A percentile compares a stretch with the other conserved stretches of the same genome.
Conservation (phyloP, 495 filamentous ascomycete species). For the Penicillium maclennaniae region DNA sequence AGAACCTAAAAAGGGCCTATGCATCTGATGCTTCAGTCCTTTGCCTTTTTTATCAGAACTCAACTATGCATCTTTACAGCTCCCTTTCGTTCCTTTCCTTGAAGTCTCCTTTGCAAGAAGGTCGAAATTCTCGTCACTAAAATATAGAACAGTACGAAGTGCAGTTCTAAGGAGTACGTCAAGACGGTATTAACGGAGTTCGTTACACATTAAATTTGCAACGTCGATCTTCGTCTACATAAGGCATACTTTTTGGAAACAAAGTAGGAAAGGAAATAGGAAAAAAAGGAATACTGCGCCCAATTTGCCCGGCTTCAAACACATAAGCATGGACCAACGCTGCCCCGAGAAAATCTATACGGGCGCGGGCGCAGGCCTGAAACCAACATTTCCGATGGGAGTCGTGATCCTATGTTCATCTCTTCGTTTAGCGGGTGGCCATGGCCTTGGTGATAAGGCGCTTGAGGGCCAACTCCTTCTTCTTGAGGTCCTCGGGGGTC, state of each 20-base stretch:
- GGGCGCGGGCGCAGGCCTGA: slow-evolving; percentile 18
- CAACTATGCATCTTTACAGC: no score
- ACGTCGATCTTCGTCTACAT: slow-evolving; percentile 36
- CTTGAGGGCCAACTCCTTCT: slow-evolving; percentile 99
- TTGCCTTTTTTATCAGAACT: no score
- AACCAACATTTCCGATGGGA: slow-evolving; percentile 11
- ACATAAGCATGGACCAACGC: slow-evolving; percentile 27
- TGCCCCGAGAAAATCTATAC: slow-evolving; percentile 20
- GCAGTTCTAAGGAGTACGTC: neutral
- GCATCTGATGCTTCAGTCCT: no score
- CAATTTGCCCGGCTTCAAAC: slow-evolving; percentile 29
- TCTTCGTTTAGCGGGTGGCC: slow-evolving; percentile 67
- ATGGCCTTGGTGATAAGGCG: slow-evolving; percentile 96
- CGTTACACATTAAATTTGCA: slow-evolving; percentile 41
- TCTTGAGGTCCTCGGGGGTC: slow-evolving; percentile 91
- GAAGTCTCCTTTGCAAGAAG: no score
- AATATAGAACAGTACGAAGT: neutral
- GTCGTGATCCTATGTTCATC: slow-evolving; percentile 27
- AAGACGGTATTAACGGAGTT: slow-evolving; percentile 10
- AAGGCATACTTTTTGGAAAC: slow-evolving; percentile 34
- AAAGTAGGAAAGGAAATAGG: slow-evolving; percentile 16
- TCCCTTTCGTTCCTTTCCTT: no score
- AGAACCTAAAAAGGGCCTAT: no score
- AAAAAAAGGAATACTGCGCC: slow-evolving; percentile 28
- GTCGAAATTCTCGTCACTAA: no score